Evolutionary conservation across 2,329 filamentous ascomycete genomes (phyloP).

Genomic region (Tolypocladium tropicale): DNA sequence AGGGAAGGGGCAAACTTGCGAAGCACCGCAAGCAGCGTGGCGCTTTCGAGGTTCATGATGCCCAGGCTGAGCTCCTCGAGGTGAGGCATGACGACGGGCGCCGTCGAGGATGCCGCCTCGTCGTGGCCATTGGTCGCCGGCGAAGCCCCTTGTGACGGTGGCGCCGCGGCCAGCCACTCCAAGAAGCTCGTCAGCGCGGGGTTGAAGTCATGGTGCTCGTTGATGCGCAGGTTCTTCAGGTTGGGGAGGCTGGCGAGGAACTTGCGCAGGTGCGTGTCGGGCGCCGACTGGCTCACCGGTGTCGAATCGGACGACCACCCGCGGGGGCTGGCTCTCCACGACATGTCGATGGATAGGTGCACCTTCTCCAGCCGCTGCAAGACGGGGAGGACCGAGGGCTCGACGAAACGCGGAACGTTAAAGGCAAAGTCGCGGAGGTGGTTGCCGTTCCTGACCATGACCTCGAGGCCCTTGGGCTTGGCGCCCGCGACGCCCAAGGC

Average conservation of each 20-base stretch:
- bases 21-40: conserved; percentile 22
- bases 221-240: conserved; percentile 32
- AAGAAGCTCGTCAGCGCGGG: background rate
- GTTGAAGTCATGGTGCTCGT: conserved; percentile 4
- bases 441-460: conserved; percentile 26
- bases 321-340: conserved; percentile 2
- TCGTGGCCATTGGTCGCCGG: background rate
- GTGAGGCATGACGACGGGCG: conserved; percentile 18
- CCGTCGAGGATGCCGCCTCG: conserved; percentile 3
- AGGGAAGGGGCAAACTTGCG: conserved; percentile 34
- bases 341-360: conserved; percentile 17
- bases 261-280: conserved; percentile 9
- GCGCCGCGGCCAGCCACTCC: conserved; percentile 5
- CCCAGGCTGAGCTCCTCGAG: conserved; percentile 36
- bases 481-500: conserved; percentile 29
- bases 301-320: background rate
- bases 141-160: background rate
- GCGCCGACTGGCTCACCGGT: background rate
- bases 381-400: conserved; percentile 25
- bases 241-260: conserved; percentile 21
- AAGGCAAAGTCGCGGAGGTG: conserved; percentile 33
- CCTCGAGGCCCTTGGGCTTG: conserved; percentile 33
- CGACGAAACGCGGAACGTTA: conserved; percentile 28
- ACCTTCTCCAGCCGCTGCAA: conserved; percentile 36
- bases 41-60: conserved; percentile 16